These are phyloP conservation scores for Kandelia obovata DNA, from an alignment of 345 rosid genomes.

Conservation along the genomic window DNA sequence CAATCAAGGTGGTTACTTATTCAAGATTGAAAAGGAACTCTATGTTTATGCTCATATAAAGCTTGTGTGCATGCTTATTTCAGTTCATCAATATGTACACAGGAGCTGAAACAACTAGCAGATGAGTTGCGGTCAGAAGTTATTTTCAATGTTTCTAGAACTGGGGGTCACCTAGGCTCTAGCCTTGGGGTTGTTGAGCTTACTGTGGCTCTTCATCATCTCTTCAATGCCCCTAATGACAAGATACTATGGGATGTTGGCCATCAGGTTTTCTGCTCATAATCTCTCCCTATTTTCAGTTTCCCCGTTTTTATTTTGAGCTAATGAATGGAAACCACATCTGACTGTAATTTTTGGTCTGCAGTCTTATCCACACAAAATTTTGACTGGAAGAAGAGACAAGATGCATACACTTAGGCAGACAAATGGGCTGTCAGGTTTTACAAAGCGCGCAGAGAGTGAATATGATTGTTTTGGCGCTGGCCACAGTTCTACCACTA, in stretches of 20 bases:
- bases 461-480: slow-evolving; percentile 93
- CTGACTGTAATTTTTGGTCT: slow-evolving; percentile 9
- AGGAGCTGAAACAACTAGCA: slow-evolving; percentile 85
- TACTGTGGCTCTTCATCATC: slow-evolving; percentile 94
- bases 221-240: slow-evolving; percentile 86
- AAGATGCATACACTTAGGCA: slow-evolving; percentile 89
- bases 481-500: slow-evolving; percentile 91
- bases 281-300: not conserved
- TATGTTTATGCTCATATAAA: not conserved
- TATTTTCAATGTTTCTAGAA: slow-evolving; percentile 81
- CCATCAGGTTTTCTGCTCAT: slow-evolving; percentile 59
- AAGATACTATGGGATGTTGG: slow-evolving; percentile 97
- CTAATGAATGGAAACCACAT: not conserved
- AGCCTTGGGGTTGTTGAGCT: slow-evolving; percentile 99
- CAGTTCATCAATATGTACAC: slow-evolving; percentile 3
- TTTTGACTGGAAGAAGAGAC: slow-evolving; percentile 89
- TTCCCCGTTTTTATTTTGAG: not conserved
- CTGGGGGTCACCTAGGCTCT: slow-evolving; percentile 95
- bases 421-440: slow-evolving; percentile 84
- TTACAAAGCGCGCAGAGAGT: slow-evolving; percentile 86
- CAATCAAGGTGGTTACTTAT: slow-evolving; percentile 47
- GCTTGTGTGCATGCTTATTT: not conserved
- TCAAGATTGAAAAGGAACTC: not conserved
- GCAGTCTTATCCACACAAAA: slow-evolving; percentile 94
- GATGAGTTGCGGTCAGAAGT: slow-evolving; percentile 92